Base-by-base conservation (phyloP, 2,329 filamentous ascomycete species). In the Xylaria sp. region DNA sequence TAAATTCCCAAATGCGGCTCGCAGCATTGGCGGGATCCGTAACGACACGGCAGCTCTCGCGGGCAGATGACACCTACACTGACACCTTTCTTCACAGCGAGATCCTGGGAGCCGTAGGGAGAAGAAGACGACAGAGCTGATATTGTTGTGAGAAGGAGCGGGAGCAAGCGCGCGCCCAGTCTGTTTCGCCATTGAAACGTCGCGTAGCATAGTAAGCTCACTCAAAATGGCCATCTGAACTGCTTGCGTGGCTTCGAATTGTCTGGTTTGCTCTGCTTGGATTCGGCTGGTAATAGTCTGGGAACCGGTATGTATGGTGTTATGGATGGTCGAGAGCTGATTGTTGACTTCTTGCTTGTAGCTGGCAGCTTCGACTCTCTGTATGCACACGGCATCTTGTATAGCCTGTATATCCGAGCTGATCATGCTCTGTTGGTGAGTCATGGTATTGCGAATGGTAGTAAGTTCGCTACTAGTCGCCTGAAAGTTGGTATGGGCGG, bases 51-150 rank as follows among this genome's bases (percentile, higher is more conserved):
- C 10, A 23, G 61, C 51, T 6, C 8, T 15, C 20, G 51, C 61
- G 23, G 61, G 61, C 25, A 63, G 15, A 56, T 63, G 61, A 18
- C 61, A 63, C 39, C 28, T 56, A 15, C 61, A 63, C 48, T 9
- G 25, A 63, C 61, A 63, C 3, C 51, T 25, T 39, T 63, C 1
- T 9, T 1, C n/a, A 36, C 51, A 63, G 4, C n/a, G 18, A n/a
- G 39, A 56, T 39, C 61, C 51, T 9, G 8, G 61, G 28, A 56
- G 52, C 12, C 61, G 51, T n/a, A 63, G 1, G 5, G 61, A 63
- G 51, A 63, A 56, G 39, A 13, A 63, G 2, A 56, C 2, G 0
- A 57, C 28, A 0, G 51, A 33, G 20, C n/a, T 20, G 20, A n/a
- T 6, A 39, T 39, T 57, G 25, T 49, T n/a, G 18, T 39, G n/a